Percentiles rank a stretch among this genome's conserved stretches.
Conservation (phyloP, 495 filamentous ascomycete genomes). For the Talaromyces stipitatus region DNA sequence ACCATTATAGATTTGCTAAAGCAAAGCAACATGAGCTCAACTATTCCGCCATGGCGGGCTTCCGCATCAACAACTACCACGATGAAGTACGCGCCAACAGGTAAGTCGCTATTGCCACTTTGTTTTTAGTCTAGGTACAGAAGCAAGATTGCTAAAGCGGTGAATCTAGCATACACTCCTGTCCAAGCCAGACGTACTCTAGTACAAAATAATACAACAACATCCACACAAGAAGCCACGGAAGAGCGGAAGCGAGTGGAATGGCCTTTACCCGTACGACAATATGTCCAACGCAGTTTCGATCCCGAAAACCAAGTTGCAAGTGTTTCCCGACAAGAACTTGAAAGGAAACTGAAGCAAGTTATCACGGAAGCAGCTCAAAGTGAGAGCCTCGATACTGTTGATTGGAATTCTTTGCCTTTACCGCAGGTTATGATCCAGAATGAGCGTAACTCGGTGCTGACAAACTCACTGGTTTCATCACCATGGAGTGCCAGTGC, state of each 20-base stretch:
- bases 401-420: slow-evolving; percentile 76
- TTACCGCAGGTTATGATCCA: slow-evolving; percentile 84
- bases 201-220: slow-evolving; percentile 12
- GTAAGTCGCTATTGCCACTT: slow-evolving; percentile 17
- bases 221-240: slow-evolving; percentile 12
- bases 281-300: slow-evolving; percentile 81
- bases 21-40: slow-evolving; percentile 30
- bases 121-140: slow-evolving; percentile 7
- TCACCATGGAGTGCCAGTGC: slow-evolving; percentile 23
- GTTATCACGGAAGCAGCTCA: slow-evolving; percentile 78
- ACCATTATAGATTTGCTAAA: slow-evolving; percentile 9
- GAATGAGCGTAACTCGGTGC: slow-evolving; percentile 47
- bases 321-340: slow-evolving; percentile 58
- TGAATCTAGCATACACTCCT: slow-evolving; percentile 40
- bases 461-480: slow-evolving; percentile 31
- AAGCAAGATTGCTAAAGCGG: slow-evolving; percentile 6
- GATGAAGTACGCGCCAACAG: slow-evolving; percentile 20
- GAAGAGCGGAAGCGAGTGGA: slow-evolving; percentile 42
- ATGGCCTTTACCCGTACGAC: slow-evolving; percentile 68
- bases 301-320: slow-evolving; percentile 58
- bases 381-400: slow-evolving; percentile 52
- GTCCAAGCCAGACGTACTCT: slow-evolving; percentile 45
- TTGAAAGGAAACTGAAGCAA: slow-evolving; percentile 76
- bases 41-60: slow-evolving; percentile 35
- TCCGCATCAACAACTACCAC: slow-evolving; percentile 27